Evolutionary conservation across 805 yeast species (phyloP).

Genomic region (Lachancea lanzarotensis): DNA sequence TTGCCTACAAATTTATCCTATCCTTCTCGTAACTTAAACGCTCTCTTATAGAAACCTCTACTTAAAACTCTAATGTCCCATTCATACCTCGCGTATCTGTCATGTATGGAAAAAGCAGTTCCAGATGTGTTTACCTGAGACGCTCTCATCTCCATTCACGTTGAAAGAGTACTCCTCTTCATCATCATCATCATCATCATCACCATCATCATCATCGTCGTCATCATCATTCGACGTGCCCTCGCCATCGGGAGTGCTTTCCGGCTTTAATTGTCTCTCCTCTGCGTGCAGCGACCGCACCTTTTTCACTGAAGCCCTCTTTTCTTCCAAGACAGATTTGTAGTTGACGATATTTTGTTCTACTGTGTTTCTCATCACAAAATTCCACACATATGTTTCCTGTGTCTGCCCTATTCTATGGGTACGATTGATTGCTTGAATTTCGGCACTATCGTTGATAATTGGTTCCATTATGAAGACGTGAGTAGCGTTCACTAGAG

Average conservation of each 20-base stretch:
- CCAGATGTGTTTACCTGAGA: conserved; percentile 28
- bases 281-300: neutral
- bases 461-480: conserved; percentile 90
- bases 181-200: conserved; percentile 17
- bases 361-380: conserved; percentile 73
- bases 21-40: no score
- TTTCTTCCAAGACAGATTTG: conserved; percentile 25
- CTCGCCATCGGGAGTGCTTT: neutral
- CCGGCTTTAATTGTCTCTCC: conserved; percentile 3
- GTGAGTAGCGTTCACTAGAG: conserved; percentile 86
- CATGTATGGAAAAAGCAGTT: conserved; percentile 25
- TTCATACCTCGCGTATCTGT: neutral
- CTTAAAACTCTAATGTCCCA: neutral
- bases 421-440: conserved; percentile 85
- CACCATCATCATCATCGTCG: conserved; percentile 18
- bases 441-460: conserved; percentile 76
- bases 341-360: conserved; percentile 72
- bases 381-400: conserved; percentile 88
- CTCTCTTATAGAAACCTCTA: no score
- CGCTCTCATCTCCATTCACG: conserved; percentile 24
- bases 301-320: conserved; percentile 7
- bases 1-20: no score
- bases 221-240: conserved; percentile 12
- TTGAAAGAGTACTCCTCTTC: conserved; percentile 24
- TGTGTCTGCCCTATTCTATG: conserved; percentile 85